phyloP scores from a whole-genome alignment of 495 filamentous ascomycete genomes.

The Xylaria telfairii region DNA sequence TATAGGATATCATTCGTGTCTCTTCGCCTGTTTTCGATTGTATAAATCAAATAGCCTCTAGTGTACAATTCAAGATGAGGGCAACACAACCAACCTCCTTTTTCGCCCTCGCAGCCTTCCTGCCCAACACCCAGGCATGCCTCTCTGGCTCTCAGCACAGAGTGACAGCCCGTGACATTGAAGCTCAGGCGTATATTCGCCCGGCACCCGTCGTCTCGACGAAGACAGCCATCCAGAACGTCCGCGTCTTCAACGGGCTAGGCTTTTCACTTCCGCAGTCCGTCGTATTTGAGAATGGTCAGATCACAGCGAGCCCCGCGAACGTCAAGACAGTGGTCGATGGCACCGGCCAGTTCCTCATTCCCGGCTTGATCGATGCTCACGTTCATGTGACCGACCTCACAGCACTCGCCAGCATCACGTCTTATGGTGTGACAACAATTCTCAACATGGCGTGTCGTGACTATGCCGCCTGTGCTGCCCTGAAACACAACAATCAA shows the following conservation, averaged over 20 bases:
- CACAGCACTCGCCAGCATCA: constrained; percentile 33
- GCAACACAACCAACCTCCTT: neutral
- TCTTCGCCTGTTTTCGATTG: neutral
- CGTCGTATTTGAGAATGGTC: constrained; percentile 29
- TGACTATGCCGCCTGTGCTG: constrained; percentile 34
- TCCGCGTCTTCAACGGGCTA: constrained; percentile 34
- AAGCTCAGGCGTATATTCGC: constrained; percentile 14
- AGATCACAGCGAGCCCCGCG: constrained; percentile 26
- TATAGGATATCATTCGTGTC: neutral
- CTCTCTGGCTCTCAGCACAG: neutral
- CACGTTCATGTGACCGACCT: constrained; percentile 37
- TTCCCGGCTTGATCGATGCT: constrained; percentile 47
- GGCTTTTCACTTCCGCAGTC: constrained; percentile 24
- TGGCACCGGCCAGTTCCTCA: constrained; percentile 37
- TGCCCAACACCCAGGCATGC: neutral
- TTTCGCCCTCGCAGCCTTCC: neutral
- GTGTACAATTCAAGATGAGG: neutral
- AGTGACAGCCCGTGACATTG: constrained; percentile 4
- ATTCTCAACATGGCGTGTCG: constrained; percentile 44
- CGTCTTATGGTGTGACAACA: constrained; percentile 46
- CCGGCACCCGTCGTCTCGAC: constrained; percentile 7
- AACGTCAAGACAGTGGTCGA: constrained; percentile 34
- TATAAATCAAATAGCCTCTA: neutral
- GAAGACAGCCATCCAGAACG: constrained; percentile 36
- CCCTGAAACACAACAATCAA: constrained; percentile 30